Evolutionary conservation across 345 rosid genomes (phyloP).

Genomic region (Euclidium syriacum): DNA sequence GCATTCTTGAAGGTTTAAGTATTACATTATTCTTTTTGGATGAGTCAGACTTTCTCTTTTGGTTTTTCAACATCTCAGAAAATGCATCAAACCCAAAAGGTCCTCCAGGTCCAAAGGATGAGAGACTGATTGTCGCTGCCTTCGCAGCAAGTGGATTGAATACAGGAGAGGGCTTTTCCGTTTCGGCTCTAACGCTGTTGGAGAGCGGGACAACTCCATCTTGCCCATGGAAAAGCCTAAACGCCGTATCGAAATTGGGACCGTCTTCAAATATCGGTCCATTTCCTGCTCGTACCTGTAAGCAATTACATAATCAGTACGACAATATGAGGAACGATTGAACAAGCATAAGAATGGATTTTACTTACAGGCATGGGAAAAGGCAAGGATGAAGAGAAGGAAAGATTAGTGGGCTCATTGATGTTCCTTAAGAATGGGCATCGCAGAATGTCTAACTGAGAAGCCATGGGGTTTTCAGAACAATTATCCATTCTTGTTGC

Average conservation of each 20-base stretch:
- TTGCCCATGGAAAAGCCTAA: slow-evolving; percentile 86
- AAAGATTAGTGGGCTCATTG: slow-evolving; percentile 89
- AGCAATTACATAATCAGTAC: background rate
- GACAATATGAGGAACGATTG: background rate
- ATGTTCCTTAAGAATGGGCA: slow-evolving; percentile 97
- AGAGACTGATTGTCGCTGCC: slow-evolving; percentile 93
- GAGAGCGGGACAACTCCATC: slow-evolving; percentile 98
- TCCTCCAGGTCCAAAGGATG: slow-evolving; percentile 85
- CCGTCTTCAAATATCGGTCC: slow-evolving; percentile 99
- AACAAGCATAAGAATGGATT: background rate
- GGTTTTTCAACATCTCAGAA: slow-evolving; percentile 54
- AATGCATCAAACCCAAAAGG: slow-evolving; percentile 82
- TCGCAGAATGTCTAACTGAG: slow-evolving; percentile 51
- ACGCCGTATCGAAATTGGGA: slow-evolving; percentile 87
- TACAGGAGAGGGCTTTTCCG: slow-evolving; percentile 36
- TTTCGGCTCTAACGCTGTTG: slow-evolving; percentile 38
- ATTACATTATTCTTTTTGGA: slow-evolving; percentile 42
- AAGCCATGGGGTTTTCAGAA: slow-evolving; percentile 47
- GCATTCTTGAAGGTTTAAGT: background rate
- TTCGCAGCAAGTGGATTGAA: slow-evolving; percentile 93
- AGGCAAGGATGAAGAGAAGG: slow-evolving; percentile 61
- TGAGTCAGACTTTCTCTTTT: slow-evolving; percentile 48
- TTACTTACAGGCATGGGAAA: slow-evolving; percentile 72
- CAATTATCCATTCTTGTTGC: slow-evolving; percentile 46
- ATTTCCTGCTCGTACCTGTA: slow-evolving; percentile 52